Conservation (phyloP, 2,329 filamentous ascomycete genomes). For the Dactylonectria macrodidyma region DNA sequence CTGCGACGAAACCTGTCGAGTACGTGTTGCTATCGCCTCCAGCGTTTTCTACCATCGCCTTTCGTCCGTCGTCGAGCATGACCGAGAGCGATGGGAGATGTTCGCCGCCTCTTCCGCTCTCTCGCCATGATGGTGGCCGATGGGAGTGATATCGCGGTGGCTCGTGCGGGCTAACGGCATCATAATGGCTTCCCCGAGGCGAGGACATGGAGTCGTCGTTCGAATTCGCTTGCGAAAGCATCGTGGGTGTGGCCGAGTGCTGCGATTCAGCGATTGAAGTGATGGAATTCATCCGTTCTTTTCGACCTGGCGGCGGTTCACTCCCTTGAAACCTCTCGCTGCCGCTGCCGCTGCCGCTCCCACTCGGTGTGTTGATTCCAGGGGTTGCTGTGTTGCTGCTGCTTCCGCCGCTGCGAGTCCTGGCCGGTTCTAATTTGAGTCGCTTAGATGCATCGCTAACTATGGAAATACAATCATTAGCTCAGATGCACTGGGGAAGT, state of each 20-base stretch:
- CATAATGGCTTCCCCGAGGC: slow-evolving; percentile 57
- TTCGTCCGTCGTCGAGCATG: slow-evolving; percentile 59
- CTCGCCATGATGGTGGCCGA: slow-evolving; percentile 49
- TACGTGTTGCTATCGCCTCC: slow-evolving; percentile 44
- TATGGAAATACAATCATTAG: slow-evolving; percentile 30
- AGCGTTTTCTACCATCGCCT: slow-evolving; percentile 35
- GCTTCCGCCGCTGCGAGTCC: slow-evolving; percentile 55
- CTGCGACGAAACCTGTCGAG: slow-evolving; percentile 48
- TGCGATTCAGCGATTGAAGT: slow-evolving; percentile 63
- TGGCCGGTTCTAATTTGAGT: slow-evolving; percentile 60
- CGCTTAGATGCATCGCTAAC: slow-evolving; percentile 63
- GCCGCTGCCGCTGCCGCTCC: slow-evolving; percentile 59
- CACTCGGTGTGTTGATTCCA: slow-evolving; percentile 54
- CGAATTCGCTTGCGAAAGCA: slow-evolving; percentile 54
- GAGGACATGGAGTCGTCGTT: slow-evolving; percentile 62
- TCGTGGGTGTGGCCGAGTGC: slow-evolving; percentile 56
- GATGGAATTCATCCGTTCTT: slow-evolving; percentile 64
- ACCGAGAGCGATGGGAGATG: slow-evolving; percentile 64
- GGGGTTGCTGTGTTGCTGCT: slow-evolving; percentile 58
- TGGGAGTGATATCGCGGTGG: slow-evolving; percentile 46
- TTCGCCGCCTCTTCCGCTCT: slow-evolving; percentile 40
- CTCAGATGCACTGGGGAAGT: slow-evolving; percentile 6
- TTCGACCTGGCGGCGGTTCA: slow-evolving; percentile 62
- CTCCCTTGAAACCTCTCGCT: slow-evolving; percentile 64
- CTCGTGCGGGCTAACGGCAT: slow-evolving; percentile 49